Conservation (phyloP, 2,329 filamentous ascomycete genomes). For the Xylariaceae sp. region DNA sequence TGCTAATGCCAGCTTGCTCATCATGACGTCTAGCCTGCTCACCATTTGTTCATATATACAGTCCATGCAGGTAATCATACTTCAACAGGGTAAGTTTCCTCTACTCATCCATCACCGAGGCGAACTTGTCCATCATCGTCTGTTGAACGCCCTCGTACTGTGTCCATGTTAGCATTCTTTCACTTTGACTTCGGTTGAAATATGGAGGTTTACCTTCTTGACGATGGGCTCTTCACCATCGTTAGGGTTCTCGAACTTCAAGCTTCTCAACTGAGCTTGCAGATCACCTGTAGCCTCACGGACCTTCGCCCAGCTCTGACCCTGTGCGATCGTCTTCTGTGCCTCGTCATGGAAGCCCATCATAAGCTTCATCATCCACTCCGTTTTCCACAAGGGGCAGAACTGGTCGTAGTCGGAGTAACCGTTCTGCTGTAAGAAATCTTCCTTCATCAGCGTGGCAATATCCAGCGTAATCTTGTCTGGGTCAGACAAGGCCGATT, state of each 20-base stretch:
- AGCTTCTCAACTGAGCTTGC: constrained; percentile 76
- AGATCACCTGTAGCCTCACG: constrained; percentile 85
- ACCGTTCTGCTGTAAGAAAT: constrained; percentile 98
- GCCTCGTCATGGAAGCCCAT: constrained; percentile 97
- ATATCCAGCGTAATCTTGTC: constrained; percentile 99
- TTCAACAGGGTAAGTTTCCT: constrained; percentile 1
- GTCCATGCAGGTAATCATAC: constrained; percentile 2
- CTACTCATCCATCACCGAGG: constrained; percentile 92
- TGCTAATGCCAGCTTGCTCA: not conserved
- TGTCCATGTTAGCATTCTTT: constrained; percentile 1
- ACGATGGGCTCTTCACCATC: constrained; percentile 76
- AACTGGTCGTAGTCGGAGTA: constrained; percentile 99
- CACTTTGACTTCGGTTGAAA: not conserved
- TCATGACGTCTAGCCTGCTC: constrained; percentile 2
- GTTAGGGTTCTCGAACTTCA: constrained; percentile 94
- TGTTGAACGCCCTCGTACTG: constrained; percentile 91
- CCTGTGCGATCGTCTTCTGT: constrained; percentile 89
- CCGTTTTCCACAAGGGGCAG: constrained; percentile 98
- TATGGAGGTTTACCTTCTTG: constrained; percentile 67
- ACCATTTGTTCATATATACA: constrained; percentile 7
- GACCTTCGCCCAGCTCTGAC: constrained; percentile 88
- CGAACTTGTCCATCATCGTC: constrained; percentile 95
- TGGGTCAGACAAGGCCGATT: constrained; percentile 89
- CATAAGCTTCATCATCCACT: constrained; percentile 99
- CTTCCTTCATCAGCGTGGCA: constrained; percentile 88